Base-by-base conservation (phyloP, 208 protist species). In the Tritrichomonas musculus region DNA sequence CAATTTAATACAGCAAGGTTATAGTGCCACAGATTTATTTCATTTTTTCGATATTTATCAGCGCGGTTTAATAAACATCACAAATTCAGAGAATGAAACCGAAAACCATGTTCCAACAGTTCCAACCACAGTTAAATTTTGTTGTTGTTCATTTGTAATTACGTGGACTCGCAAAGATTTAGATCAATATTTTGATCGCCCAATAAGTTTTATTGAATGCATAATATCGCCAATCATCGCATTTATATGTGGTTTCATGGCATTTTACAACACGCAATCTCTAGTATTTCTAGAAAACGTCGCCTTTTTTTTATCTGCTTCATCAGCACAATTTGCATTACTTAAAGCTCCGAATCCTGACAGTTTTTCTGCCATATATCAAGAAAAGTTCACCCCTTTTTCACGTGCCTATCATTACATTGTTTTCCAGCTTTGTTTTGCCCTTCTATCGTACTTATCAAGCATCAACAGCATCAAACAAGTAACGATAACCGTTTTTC, bases 21-120 rank as follows among this genome's bases (percentile, higher is more conserved):
- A 88, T 30, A 49, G 57, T 36, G 5, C 77, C 33, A 57, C 4
- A 5, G 77, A 88, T 8, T 47, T 88, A 39, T 88, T 88, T 57
- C 47, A 88, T 30, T 88, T 88, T 47, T 88, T 41, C n/a, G 47
- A 88, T 2, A 33, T 88, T 27, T 88, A 55, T 50, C 77, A 88
- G 44, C 53, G 77, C 5, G 77, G 77, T n/a, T 47, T 47, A 39
- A 20, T 88, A 8, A 57, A 25, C 39, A 49, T 20, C n/a, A 53
- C 25, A 44, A 33, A 25, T 17, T 39, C 27, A 27, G 47, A n/a
- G 14, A 50, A 39, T 4, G 27, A 57, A 20, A 53, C 41, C 53
- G 77, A 88, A 39, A 55, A 25, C 2, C 47, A 60, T n/a, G 27
- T 20, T 30, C 20, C 44, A 2, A 49, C 39, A 33, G 44, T 88